A percentile compares a stretch with the other conserved stretches of the same genome.
Evolutionary conservation across 2,329 filamentous ascomycete species (phyloP).

Genomic region (Karstenula rhodostoma): DNA sequence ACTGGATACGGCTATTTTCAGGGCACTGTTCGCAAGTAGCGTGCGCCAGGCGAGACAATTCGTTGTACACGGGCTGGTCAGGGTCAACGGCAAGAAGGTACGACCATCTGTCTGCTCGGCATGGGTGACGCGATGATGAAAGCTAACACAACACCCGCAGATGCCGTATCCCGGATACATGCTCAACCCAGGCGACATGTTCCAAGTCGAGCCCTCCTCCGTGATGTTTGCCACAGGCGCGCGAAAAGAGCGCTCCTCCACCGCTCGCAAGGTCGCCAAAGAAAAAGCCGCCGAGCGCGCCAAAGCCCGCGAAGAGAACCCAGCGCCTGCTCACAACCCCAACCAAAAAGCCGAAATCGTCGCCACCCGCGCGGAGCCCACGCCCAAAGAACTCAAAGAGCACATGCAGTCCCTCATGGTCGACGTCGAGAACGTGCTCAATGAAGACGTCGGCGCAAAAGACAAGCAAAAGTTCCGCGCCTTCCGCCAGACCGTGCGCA

Average conservation of each 20-base stretch:
- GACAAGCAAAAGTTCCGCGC: constrained; percentile 78
- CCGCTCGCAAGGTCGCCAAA: constrained; percentile 39
- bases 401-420: constrained; percentile 45
- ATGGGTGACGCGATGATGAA: not conserved
- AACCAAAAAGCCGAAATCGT: constrained; percentile 17
- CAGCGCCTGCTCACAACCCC: constrained; percentile 21
- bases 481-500: constrained; percentile 72
- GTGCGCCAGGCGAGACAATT: constrained; percentile 92
- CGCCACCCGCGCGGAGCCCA: constrained; percentile 35
- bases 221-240: constrained; percentile 88
- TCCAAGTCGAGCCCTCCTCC: constrained; percentile 89
- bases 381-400: constrained; percentile 42
- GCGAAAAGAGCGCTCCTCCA: constrained; percentile 61
- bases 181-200: constrained; percentile 97
- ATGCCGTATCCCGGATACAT: constrained; percentile 93
- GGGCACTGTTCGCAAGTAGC: constrained; percentile 93
- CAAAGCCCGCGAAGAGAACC: constrained; percentile 31
- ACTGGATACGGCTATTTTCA: constrained; percentile 92
- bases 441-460: constrained; percentile 68
- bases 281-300: constrained; percentile 41
- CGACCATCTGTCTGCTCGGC: not conserved
- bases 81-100: constrained; percentile 96
- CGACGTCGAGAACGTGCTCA: constrained; percentile 68
- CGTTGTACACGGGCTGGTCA: constrained; percentile 90
- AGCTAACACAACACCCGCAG: constrained; percentile 55